Evolutionary conservation across 2,329 filamentous ascomycete species (phyloP).

Genomic region (Beauveria sp.): DNA sequence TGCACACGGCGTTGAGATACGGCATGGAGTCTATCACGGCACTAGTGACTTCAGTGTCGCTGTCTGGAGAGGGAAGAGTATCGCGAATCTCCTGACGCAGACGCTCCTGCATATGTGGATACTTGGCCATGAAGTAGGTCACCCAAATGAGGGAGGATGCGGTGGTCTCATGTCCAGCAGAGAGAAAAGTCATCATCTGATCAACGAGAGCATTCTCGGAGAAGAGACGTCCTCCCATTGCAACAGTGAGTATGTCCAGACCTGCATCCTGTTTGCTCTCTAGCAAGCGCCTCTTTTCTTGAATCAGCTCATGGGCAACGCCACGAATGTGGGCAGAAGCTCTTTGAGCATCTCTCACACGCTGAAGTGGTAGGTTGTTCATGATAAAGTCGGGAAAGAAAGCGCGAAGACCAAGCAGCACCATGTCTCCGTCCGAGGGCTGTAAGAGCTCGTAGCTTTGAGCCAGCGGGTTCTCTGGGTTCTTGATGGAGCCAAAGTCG

Average conservation of each 20-base stretch:
- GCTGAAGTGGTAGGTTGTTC: constrained; percentile 10
- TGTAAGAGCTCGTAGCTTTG: constrained; percentile 25
- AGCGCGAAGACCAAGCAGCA: constrained; percentile 9
- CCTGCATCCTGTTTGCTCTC: constrained; percentile 20
- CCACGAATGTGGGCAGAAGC: constrained; percentile 20
- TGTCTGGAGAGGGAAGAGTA: constrained; percentile 27
- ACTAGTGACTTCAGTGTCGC: constrained; percentile 26
- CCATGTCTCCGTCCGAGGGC: constrained; percentile 8
- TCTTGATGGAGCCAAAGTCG: constrained; percentile 25
- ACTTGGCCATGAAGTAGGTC: constrained; percentile 28
- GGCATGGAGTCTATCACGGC: constrained; percentile 62
- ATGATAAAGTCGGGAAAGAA: constrained; percentile 13
- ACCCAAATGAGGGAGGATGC: constrained; percentile 34
- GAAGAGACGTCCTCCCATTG: constrained; percentile 24
- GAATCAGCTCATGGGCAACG: constrained; percentile 25
- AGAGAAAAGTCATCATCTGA: constrained; percentile 34
- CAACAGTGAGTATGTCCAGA: constrained; percentile 31
- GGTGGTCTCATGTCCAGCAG: constrained; percentile 37
- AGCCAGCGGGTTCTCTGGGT: constrained; percentile 27
- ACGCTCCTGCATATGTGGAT: constrained; percentile 29
- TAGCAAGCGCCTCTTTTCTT: constrained; percentile 20
- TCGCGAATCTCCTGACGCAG: constrained; percentile 32
- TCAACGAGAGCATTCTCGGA: constrained; percentile 32
- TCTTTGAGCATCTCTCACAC: constrained; percentile 18
- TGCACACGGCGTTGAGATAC: constrained; percentile 67